Conservation (phyloP, 805 yeast species). For the Metschnikowia gelsemii region DNA sequence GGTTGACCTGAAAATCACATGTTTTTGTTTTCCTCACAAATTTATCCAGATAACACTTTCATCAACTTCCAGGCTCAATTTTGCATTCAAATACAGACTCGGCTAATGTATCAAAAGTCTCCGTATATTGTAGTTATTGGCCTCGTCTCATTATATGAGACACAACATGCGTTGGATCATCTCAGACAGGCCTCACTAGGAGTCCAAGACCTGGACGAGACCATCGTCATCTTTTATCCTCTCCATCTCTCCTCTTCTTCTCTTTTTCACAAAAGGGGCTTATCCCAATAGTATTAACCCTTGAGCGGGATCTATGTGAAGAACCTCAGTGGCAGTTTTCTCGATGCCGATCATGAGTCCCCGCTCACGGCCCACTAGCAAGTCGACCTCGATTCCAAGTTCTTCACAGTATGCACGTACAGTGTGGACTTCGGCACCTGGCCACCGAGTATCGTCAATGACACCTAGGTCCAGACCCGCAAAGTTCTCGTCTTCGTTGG, state of each 20-base stretch:
- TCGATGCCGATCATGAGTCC: slow-evolving; percentile 43
- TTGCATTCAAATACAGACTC: too few relatives aligned
- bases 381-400: slow-evolving; percentile 47
- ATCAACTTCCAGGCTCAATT: too few relatives aligned
- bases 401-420: slow-evolving; percentile 50
- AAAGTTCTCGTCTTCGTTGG: background rate
- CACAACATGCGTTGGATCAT: too few relatives aligned
- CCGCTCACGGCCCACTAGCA: slow-evolving; percentile 23
- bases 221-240: background rate
- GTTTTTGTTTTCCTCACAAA: too few relatives aligned
- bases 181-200: too few relatives aligned
- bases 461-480: background rate
- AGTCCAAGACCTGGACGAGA: too few relatives aligned
- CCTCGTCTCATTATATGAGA: too few relatives aligned
- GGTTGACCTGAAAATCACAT: too few relatives aligned
- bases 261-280: too few relatives aligned
- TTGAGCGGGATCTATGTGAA: slow-evolving; percentile 40
- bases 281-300: slow-evolving; percentile 40
- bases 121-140: too few relatives aligned
- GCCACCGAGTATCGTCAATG: background rate
- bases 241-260: background rate
- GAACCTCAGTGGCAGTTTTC: slow-evolving; percentile 45
- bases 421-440: slow-evolving; percentile 26
- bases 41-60: too few relatives aligned
- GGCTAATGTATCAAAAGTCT: too few relatives aligned